Percentiles rank a stretch among this genome's conserved stretches.
Evolutionary conservation across 208 protist species (phyloP).

Genomic region (Leishmania arabica): DNA sequence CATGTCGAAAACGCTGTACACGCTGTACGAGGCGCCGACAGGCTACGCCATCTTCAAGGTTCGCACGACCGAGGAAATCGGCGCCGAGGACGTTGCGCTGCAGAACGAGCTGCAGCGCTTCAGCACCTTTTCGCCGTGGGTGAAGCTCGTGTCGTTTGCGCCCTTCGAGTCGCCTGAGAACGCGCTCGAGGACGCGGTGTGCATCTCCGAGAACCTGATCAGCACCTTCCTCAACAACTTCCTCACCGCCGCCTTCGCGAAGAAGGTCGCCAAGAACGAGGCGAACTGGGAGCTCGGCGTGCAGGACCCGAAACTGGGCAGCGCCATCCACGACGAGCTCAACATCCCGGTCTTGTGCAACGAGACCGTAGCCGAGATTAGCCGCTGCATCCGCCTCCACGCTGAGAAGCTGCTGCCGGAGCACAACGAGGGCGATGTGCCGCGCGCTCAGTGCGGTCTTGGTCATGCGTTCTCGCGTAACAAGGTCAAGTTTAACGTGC

Average conservation of each 20-base stretch:
- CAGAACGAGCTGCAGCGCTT: conserved; percentile 95
- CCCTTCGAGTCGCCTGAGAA: conserved; percentile 97
- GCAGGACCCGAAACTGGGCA: conserved; percentile 95
- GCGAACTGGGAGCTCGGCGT: conserved; percentile 94
- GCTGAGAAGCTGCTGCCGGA: conserved; percentile 94
- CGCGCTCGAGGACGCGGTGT: conserved; percentile 98
- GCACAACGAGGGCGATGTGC: conserved; percentile 94
- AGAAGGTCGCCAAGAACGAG: conserved; percentile 86
- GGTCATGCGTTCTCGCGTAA: conserved; percentile 98
- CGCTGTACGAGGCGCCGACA: conserved; percentile 97
- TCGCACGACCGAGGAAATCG: conserved; percentile 95
- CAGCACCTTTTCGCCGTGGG: conserved; percentile 93
- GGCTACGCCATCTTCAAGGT: conserved; percentile 98
- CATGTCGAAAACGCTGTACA: conserved; percentile 90
- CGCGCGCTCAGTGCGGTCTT: conserved; percentile 98
- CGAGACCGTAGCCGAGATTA: conserved; percentile 88
- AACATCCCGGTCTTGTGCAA: conserved; percentile 90
- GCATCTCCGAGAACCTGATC: conserved; percentile 95
- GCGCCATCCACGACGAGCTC: conserved; percentile 93
- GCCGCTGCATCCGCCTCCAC: conserved; percentile 97
- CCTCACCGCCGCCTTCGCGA: conserved; percentile 95
- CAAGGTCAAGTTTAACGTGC: conserved; percentile 99
- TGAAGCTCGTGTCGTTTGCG: conserved; percentile 96
- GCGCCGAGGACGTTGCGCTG: conserved; percentile 75
- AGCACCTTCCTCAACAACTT: conserved; percentile 93